Percentiles rank a stretch among this genome's conserved stretches.
Conservation (phyloP, 345 rosid genomes). For the Gossypium longicalyx region DNA sequence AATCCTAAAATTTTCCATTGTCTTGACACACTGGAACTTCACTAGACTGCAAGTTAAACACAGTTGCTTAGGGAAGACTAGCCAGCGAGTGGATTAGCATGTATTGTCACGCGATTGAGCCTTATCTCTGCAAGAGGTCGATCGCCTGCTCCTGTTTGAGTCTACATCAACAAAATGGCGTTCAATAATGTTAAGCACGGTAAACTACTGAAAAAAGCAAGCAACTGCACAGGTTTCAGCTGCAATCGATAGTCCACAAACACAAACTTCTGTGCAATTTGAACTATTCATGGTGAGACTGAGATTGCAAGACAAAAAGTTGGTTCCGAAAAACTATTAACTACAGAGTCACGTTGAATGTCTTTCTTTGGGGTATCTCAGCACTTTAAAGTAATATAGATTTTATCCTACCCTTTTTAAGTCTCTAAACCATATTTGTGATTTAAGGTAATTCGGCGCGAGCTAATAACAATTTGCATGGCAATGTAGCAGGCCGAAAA, state of each 20-base stretch:
- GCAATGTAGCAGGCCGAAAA: neutral
- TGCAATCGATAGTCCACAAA: neutral
- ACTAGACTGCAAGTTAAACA: neutral
- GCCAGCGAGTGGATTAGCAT: constrained; percentile 96
- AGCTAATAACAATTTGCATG: neutral
- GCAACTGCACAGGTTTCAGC: neutral
- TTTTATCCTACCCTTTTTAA: neutral
- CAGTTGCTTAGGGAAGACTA: constrained; percentile 22
- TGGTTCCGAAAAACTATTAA: neutral
- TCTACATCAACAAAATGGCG: constrained; percentile 40
- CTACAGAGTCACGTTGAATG: neutral
- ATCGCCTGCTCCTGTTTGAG: constrained; percentile 84
- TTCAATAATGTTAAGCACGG: neutral
- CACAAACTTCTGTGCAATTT: neutral
- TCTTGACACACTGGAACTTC: neutral
- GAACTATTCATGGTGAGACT: neutral
- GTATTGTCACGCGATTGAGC: constrained; percentile 86
- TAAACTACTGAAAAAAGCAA: neutral
- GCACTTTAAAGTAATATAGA: neutral
- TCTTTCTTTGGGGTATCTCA: neutral
- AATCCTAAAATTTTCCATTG: neutral
- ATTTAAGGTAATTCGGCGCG: neutral
- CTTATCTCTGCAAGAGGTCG: constrained; percentile 96
- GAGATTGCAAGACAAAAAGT: neutral
- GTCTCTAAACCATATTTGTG: neutral